Conservation (phyloP, 305 asterid genomes). For the Caryopteris hybrid region DNA sequence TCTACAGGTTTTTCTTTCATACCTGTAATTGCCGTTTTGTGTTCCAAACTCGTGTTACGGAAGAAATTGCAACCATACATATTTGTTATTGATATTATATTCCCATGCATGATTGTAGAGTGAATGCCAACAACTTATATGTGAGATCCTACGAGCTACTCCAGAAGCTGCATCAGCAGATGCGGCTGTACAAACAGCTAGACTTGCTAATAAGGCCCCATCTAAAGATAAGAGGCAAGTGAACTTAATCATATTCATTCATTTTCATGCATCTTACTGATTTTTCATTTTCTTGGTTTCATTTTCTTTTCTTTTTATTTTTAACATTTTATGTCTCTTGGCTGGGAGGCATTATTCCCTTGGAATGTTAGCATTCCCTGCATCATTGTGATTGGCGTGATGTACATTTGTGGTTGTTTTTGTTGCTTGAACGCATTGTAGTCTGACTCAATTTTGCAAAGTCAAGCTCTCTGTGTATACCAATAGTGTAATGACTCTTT, state of each 20-base stretch:
- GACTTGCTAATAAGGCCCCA: constrained; percentile 87
- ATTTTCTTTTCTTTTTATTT: constrained; percentile 5
- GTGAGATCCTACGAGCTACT: constrained; percentile 98
- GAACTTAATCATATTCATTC: constrained; percentile 16
- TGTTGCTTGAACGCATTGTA: constrained; percentile 15
- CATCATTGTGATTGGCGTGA: constrained; percentile 18
- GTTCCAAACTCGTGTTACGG: constrained; percentile 18
- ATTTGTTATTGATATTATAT: constrained; percentile 2
- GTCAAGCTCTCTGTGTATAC: background rate
- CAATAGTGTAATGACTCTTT: constrained; percentile 16
- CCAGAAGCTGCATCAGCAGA: constrained; percentile 99
- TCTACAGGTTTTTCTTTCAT: constrained; percentile 63
- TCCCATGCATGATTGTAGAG: constrained; percentile 48
- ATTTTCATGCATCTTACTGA: constrained; percentile 11
- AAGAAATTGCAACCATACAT: background rate
- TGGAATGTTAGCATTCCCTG: constrained; percentile 17
- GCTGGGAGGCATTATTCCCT: constrained; percentile 1
- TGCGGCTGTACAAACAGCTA: constrained; percentile 97
- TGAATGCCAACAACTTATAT: constrained; percentile 98
- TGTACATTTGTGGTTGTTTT: constrained; percentile 3
- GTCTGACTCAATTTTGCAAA: constrained; percentile 5
- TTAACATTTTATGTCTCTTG: constrained; percentile 8
- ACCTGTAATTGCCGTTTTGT: constrained; percentile 23
- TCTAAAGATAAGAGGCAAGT: constrained; percentile 93
- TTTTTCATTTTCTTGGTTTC: background rate